Evolutionary conservation across 2,329 filamentous ascomycete genomes (phyloP).

Genomic region (Tolypocladium ophioglossoides): DNA sequence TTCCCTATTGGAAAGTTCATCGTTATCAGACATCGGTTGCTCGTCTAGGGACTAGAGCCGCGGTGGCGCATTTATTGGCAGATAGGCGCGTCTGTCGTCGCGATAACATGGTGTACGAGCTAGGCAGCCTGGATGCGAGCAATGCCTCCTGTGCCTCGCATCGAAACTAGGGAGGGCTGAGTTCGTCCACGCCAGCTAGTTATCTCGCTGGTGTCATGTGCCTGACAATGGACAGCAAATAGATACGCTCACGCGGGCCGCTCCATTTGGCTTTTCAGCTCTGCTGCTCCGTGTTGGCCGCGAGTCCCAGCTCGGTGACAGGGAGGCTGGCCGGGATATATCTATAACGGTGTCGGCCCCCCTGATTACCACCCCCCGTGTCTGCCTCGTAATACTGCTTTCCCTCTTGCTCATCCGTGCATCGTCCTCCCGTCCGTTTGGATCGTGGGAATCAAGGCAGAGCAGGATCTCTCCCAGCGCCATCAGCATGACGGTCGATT

Average conservation of each 20-base stretch:
- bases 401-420: neutral
- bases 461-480: neutral
- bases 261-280: neutral
- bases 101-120: no score
- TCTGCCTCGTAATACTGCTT: neutral
- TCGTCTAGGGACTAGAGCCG: neutral
- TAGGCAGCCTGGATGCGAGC: no score
- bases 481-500: constrained; percentile 23
- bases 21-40: neutral
- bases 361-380: neutral
- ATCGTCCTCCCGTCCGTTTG: neutral
- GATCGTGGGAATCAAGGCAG: neutral
- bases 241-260: neutral
- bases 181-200: no score
- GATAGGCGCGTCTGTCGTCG: neutral
- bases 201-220: neutral
- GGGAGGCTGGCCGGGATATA: neutral
- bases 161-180: neutral
- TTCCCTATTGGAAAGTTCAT: neutral
- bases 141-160: neutral
- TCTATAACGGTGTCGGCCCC: neutral
- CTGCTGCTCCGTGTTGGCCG: neutral
- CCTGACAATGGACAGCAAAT: neutral
- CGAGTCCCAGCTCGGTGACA: neutral
- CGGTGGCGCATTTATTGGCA: neutral